phyloP scores from a whole-genome alignment of 805 yeast genomes.

The Barnettozyma pratensis region DNA sequence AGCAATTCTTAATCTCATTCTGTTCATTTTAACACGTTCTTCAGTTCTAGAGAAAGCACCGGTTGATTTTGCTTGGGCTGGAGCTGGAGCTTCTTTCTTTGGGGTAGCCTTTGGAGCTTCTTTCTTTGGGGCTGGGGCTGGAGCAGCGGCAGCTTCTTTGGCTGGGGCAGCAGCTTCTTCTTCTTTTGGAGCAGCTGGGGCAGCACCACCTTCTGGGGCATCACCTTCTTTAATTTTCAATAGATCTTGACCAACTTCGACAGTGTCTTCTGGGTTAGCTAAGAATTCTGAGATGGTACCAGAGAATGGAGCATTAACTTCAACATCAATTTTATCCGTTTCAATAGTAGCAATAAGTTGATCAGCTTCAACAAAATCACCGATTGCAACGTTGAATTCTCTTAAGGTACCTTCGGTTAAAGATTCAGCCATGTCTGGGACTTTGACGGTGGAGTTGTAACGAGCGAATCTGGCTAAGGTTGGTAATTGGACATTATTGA shows the following conservation, averaged over 20 bases:
- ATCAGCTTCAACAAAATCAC: slow-evolving; percentile 82
- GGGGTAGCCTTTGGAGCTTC: slow-evolving; percentile 23
- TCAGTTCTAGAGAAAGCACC: slow-evolving; percentile 74
- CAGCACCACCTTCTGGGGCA: slow-evolving; percentile 58
- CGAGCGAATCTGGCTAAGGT: slow-evolving; percentile 22
- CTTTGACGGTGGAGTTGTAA: slow-evolving; percentile 50
- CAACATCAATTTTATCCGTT: slow-evolving; percentile 97
- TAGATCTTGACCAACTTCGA: slow-evolving; percentile 91
- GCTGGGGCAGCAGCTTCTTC: slow-evolving; percentile 26
- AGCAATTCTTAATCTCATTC: slow-evolving; percentile 98
- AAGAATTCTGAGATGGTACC: slow-evolving; percentile 86
- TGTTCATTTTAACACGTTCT: slow-evolving; percentile 94
- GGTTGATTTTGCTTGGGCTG: slow-evolving; percentile 23
- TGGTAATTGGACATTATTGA: slow-evolving; percentile 7
- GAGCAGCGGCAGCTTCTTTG: slow-evolving; percentile 35
- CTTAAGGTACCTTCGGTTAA: slow-evolving; percentile 93
- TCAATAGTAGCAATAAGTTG: slow-evolving; percentile 95
- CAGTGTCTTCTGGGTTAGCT: slow-evolving; percentile 85
- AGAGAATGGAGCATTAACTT: slow-evolving; percentile 88
- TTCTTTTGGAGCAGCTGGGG: slow-evolving; percentile 11
- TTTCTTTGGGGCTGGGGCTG: slow-evolving; percentile 28
- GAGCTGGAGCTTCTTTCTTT: slow-evolving; percentile 16
- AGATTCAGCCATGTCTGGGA: slow-evolving; percentile 98
- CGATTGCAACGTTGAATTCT: slow-evolving; percentile 65
- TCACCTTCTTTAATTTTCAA: slow-evolving; percentile 77